A percentile compares a stretch with the other conserved stretches of the same genome.
phyloP scores from a whole-genome alignment of 495 filamentous ascomycete species.

The Podospora sp. region DNA sequence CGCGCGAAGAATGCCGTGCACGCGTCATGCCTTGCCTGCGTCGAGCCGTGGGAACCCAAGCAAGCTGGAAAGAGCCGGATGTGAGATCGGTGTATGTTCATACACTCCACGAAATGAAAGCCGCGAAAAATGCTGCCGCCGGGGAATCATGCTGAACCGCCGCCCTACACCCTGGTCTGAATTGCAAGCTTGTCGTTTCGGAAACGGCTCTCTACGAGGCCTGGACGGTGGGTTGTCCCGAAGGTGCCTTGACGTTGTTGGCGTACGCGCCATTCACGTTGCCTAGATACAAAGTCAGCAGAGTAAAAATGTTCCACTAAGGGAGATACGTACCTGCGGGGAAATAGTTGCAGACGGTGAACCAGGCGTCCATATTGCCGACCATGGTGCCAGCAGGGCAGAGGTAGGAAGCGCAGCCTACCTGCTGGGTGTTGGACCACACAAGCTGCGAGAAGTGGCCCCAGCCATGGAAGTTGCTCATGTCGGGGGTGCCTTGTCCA shows the following conservation, averaged over 20 bases:
- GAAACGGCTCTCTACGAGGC: constrained; percentile 16
- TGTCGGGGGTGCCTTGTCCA: constrained; percentile 50
- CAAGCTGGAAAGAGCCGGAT: constrained; percentile 1
- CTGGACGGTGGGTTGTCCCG: constrained; percentile 37
- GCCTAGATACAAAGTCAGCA: constrained; percentile 50
- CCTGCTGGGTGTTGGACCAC: constrained; percentile 69
- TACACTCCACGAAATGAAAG: constrained; percentile 44
- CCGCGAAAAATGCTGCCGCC: constrained; percentile 29
- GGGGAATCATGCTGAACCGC: constrained; percentile 16
- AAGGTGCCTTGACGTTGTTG: constrained; percentile 61
- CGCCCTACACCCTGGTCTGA: constrained; percentile 2
- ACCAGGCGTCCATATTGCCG: constrained; percentile 45
- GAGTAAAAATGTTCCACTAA: not conserved
- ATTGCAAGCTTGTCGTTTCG: constrained; percentile 1
- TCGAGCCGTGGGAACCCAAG: constrained; percentile 2
- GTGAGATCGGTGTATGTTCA: constrained; percentile 26
- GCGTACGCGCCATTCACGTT: constrained; percentile 69
- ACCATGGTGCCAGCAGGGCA: constrained; percentile 52
- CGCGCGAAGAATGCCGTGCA: not conserved
- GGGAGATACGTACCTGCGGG: constrained; percentile 59
- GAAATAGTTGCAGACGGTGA: constrained; percentile 89
- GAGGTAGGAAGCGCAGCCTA: constrained; percentile 74
- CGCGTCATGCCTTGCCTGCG: constrained; percentile 1
- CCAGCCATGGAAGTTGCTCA: constrained; percentile 66
- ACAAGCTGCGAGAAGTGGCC: constrained; percentile 92